Base-by-base conservation (phyloP, 192 early-diverging fungal genomes). In the Entomortierella chlamydospora region DNA sequence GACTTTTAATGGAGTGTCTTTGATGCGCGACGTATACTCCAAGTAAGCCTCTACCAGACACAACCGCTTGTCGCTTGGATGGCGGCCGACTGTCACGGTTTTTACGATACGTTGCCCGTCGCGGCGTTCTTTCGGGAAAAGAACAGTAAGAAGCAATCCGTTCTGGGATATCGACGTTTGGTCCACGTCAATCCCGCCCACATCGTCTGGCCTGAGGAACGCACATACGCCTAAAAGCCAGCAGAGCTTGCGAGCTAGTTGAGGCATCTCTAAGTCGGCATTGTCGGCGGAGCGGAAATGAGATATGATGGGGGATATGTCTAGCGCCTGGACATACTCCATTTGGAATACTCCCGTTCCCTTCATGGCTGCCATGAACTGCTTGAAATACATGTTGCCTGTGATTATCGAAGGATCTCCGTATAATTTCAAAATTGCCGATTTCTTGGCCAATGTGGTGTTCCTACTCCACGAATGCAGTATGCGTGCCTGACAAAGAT, bases 301-400 rank as follows among this genome's bases (percentile, higher is more conserved):
- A 22, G 7, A 8, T 9, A 45, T 29, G 22, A 45, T 29, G 5
- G 59, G 59, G 12, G 37, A 41, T 15, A 61, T 23, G 25, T 61
- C 42, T 4, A 61, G 39, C 23, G n/a, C 28, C 2, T 23, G 20
- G 3, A n/a, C 7, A 4, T 61, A 41, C 42, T 61, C 57, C 45
- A 47, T 47, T 3, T 20, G 45, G 15, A 47, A 47, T 4, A 47
- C 45, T 12, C 20, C 45, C 4, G 45, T 20, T 47, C 45, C 45
- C 15, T 58, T 54, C 7, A 58, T 33, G 7, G 34, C 34, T 13
- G 4, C n/a, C 57, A 58, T 58, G 57, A 58, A 58, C 57, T 39
- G 29, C 18, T 58, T 30, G 57, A 34, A 58, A 8, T 22, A 39
- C 8, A 7, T 31, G 33, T 58, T 39, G 57, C 37, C 37, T 54